These are phyloP conservation scores for Leccinum subrobustum DNA, from an alignment of 1,284 basidiomycete species.

Conservation along the genomic window DNA sequence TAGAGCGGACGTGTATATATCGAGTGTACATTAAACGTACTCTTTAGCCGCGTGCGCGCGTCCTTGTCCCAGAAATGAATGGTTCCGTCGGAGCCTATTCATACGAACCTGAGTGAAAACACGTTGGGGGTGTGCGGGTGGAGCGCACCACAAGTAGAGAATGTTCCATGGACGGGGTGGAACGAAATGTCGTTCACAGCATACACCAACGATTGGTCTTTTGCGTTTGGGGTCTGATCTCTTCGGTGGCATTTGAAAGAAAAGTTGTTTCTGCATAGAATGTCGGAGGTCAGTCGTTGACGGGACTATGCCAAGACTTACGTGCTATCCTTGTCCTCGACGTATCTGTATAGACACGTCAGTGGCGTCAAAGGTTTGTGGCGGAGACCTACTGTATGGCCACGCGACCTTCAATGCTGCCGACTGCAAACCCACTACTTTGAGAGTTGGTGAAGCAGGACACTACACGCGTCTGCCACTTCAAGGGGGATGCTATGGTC, in stretches of 20 bases:
- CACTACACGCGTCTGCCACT: slow-evolving; percentile 92
- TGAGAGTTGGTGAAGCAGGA: slow-evolving; percentile 76
- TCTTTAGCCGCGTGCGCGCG: slow-evolving; percentile 84
- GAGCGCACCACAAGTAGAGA: slow-evolving; percentile 84
- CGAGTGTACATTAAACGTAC: slow-evolving; percentile 42
- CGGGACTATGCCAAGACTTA: slow-evolving; percentile 34
- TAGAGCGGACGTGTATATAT: neutral
- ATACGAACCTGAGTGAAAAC: slow-evolving; percentile 12
- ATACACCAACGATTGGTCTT: slow-evolving; percentile 82
- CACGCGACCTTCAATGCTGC: slow-evolving; percentile 93
- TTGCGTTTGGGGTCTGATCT: slow-evolving; percentile 60
- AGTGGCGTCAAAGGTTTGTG: neutral
- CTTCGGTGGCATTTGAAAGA: slow-evolving; percentile 96
- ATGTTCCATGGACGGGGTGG: slow-evolving; percentile 92
- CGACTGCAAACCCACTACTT: slow-evolving; percentile 84
- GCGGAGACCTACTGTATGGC: slow-evolving; percentile 80
- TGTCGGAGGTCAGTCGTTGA: slow-evolving; percentile 12
- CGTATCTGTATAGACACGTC: slow-evolving; percentile 51
- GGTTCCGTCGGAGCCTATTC: slow-evolving; percentile 70
- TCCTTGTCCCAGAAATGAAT: slow-evolving; percentile 92
- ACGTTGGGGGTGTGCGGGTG: slow-evolving; percentile 24
- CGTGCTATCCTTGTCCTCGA: slow-evolving; percentile 75
- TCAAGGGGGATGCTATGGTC: slow-evolving; percentile 82
- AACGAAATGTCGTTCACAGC: slow-evolving; percentile 92
- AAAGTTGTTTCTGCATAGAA: slow-evolving; percentile 70